phyloP scores from a whole-genome alignment of 2,329 filamentous ascomycete genomes.

The Thyridium curvatum region DNA sequence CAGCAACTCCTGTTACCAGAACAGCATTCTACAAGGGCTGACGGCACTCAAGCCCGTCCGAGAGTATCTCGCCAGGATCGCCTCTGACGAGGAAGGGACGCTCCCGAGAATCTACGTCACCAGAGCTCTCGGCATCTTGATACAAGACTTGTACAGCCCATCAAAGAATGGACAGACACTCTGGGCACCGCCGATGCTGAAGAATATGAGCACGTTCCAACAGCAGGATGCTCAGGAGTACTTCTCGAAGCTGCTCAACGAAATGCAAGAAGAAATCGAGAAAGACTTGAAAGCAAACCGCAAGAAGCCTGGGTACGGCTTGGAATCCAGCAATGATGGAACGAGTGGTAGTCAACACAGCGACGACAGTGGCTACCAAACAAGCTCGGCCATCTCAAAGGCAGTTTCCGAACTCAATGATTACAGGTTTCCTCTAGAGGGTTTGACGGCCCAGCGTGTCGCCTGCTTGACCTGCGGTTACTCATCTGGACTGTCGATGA shows the following conservation, averaged over 20 bases:
- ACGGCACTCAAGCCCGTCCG: conserved; percentile 68
- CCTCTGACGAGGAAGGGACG: conserved; percentile 20
- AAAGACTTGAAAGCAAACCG: conserved; percentile 33
- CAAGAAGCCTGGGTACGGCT: conserved; percentile 32
- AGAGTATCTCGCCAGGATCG: conserved; percentile 52
- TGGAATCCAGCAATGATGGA: conserved; percentile 32
- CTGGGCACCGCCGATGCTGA: conserved; percentile 76
- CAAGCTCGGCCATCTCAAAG: conserved; percentile 30
- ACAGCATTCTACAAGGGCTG: conserved; percentile 84
- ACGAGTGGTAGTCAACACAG: conserved; percentile 40
- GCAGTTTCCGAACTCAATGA: conserved; percentile 23
- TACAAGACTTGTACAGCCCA: conserved; percentile 63
- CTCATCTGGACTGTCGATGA: conserved; percentile 82
- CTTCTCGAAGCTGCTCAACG: conserved; percentile 81
- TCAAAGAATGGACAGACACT: conserved; percentile 68
- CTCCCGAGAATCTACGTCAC: conserved; percentile 27
- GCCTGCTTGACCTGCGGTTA: conserved; percentile 81
- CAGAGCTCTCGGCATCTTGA: conserved; percentile 54
- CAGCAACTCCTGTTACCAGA: conserved; percentile 97
- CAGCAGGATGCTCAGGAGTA: conserved; percentile 99
- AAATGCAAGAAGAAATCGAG: conserved; percentile 71
- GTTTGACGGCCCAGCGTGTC: conserved; percentile 80
- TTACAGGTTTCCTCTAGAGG: conserved; percentile 75
- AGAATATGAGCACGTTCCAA: conserved; percentile 90
- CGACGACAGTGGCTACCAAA: conserved; percentile 53